phyloP scores from a whole-genome alignment of 2,329 filamentous ascomycete genomes.

The Alternaria sp. region DNA sequence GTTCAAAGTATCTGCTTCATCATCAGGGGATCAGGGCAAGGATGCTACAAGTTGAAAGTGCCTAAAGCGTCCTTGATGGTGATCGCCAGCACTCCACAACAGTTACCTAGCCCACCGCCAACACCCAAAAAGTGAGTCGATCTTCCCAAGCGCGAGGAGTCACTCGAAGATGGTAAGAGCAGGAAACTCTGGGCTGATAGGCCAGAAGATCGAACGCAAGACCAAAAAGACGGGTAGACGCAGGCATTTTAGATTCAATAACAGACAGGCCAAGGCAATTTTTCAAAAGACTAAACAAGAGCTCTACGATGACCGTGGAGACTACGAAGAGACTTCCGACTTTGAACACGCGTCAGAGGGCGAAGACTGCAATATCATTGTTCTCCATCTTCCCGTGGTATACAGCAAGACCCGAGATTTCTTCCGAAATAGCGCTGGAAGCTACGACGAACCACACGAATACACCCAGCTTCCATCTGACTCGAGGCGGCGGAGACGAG shows the following conservation, averaged over 20 bases:
- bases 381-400: conserved; percentile 6
- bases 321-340: not conserved
- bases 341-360: not conserved
- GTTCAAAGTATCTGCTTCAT: not conserved
- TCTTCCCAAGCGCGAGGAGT: not conserved
- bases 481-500: not conserved
- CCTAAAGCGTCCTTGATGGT: not conserved
- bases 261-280: not conserved
- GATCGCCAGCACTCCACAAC: not conserved
- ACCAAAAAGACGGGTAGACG: not conserved
- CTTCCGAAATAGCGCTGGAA: not conserved
- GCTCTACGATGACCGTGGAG: not conserved
- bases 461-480: not conserved
- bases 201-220: not conserved
- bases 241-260: not conserved
- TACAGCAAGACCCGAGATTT: not conserved
- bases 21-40: not conserved
- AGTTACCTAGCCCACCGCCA: not conserved
- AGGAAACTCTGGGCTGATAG: not conserved
- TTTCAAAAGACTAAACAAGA: not conserved
- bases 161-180: not conserved
- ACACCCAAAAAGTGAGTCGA: not conserved
- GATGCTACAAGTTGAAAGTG: not conserved
- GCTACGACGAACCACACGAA: not conserved
- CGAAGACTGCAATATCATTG: not conserved